A percentile compares a stretch with the other conserved stretches of the same genome.
Evolutionary conservation across 495 filamentous ascomycete genomes (phyloP).

Genomic region (Friedmanniomyces endolithicus): DNA sequence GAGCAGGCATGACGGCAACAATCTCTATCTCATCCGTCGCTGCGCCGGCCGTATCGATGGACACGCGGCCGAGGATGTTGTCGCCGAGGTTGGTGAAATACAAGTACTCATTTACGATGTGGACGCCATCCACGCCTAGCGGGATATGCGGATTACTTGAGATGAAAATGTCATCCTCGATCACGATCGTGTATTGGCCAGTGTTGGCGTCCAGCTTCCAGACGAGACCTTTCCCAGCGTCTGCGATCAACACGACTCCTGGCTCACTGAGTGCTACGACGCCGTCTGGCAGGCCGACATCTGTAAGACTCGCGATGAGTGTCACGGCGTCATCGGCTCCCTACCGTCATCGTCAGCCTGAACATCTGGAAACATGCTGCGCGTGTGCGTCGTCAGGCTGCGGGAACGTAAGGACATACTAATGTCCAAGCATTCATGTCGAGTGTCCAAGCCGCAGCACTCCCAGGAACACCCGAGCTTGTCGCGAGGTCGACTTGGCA

Average conservation of each 20-base stretch:
- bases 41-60: constrained; percentile 23
- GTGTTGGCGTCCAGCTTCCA: constrained; percentile 33
- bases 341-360: neutral
- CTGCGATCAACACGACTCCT: constrained; percentile 26
- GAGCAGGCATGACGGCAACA: neutral
- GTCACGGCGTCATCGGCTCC: neutral
- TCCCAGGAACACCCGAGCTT: neutral
- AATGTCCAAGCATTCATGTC: constrained; percentile 4
- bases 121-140: constrained; percentile 30
- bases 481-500: neutral
- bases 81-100: constrained; percentile 31
- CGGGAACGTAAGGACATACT: constrained; percentile 3
- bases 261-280: constrained; percentile 22
- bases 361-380: neutral
- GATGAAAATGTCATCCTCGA: constrained; percentile 32
- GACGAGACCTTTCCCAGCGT: constrained; percentile 33
- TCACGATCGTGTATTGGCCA: constrained; percentile 27
- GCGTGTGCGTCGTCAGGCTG: too few species aligned
- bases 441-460: constrained; percentile 2
- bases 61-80: constrained; percentile 24
- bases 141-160: constrained; percentile 18
- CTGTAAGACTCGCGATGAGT: constrained; percentile 3
- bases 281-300: constrained; percentile 28
- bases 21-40: neutral
- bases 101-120: constrained; percentile 21